These are phyloP conservation scores for Vanrija sp. DNA, from an alignment of 1,284 basidiomycete species.

Conservation along the genomic window DNA sequence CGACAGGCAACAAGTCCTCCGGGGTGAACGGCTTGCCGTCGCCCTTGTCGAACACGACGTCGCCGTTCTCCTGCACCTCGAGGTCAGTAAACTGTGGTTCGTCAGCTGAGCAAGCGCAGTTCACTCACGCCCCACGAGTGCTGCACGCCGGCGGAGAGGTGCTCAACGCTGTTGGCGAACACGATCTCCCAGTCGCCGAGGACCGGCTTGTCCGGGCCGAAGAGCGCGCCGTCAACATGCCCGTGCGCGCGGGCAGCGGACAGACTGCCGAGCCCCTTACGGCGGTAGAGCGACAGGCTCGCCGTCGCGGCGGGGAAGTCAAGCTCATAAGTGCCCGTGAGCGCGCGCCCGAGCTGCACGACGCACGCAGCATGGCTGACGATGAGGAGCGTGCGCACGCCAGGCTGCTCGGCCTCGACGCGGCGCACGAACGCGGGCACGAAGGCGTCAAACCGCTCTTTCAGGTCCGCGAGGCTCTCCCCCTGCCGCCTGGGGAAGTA, in stretches of 20 bases:
- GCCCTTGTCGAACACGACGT: constrained; percentile 5
- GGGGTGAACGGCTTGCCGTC: constrained; percentile 5
- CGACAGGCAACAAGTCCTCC: constrained; percentile 16
- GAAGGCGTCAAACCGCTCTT: constrained; percentile 14
- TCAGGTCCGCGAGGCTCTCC: constrained; percentile 41
- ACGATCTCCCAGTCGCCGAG: constrained; percentile 4
- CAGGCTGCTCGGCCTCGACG: constrained; percentile 21
- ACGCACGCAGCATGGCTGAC: constrained; percentile 47
- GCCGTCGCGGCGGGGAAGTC: background rate
- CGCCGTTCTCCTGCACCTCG: constrained; percentile 12
- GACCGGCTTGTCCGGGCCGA: background rate
- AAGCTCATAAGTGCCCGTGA: constrained; percentile 35
- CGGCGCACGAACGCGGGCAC: constrained; percentile 8
- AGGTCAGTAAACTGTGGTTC: constrained; percentile 22
- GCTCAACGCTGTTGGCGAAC: constrained; percentile 18
- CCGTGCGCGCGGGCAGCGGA: constrained; percentile 20
- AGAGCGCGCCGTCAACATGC: constrained; percentile 10
- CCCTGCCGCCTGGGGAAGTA: constrained; percentile 41
- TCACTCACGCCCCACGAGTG: constrained; percentile 23
- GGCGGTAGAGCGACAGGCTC: constrained; percentile 1
- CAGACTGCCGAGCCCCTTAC: constrained; percentile 14
- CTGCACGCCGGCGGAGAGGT: constrained; percentile 21
- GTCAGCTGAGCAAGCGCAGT: too few relatives aligned
- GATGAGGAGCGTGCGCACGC: constrained; percentile 36
- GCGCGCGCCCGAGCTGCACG: constrained; percentile 23